Evolutionary conservation across 208 protist species (phyloP).

Genomic region (Trypanosoma rangeli): DNA sequence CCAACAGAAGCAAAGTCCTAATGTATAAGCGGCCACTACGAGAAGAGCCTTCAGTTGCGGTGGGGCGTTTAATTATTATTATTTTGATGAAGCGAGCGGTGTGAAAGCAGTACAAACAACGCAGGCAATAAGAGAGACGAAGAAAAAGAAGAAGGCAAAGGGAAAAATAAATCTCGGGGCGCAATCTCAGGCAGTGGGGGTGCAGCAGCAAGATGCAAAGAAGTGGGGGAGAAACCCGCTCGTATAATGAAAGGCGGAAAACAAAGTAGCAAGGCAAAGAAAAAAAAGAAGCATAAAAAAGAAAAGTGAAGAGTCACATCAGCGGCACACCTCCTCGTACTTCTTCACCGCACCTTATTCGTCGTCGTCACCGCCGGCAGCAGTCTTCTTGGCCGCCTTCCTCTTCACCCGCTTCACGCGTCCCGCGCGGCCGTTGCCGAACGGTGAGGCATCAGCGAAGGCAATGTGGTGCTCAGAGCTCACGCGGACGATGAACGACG

Average conservation of each 20-base stretch:
- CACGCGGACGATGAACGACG: constrained; percentile 99
- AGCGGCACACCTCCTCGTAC: background rate
- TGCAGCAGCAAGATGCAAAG: background rate
- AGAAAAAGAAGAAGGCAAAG: constrained; percentile 22
- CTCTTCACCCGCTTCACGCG: constrained; percentile 95
- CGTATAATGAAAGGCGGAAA: constrained; percentile 1
- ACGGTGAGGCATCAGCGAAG: constrained; percentile 95
- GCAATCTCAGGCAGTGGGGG: background rate
- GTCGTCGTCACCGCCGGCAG: constrained; percentile 54
- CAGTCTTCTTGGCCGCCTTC: constrained; percentile 73
- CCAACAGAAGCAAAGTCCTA: background rate
- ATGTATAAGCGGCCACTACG: background rate
- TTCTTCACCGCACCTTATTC: constrained; percentile 21
- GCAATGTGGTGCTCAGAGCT: constrained; percentile 99
- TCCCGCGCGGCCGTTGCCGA: constrained; percentile 95
- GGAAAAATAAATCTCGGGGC: background rate
- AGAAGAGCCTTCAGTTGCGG: background rate
- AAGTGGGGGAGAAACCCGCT: background rate
- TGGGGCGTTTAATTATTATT: background rate
- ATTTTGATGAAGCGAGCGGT: background rate
- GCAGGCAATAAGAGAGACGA: constrained; percentile 16
- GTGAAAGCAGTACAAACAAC: background rate
- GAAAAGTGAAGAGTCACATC: constrained; percentile 1
- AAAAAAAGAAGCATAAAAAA: constrained; percentile 10
- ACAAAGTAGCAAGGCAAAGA: background rate